Evolutionary conservation across 2,329 filamentous ascomycete genomes (phyloP).

Genomic region (Laburnicola sp.): DNA sequence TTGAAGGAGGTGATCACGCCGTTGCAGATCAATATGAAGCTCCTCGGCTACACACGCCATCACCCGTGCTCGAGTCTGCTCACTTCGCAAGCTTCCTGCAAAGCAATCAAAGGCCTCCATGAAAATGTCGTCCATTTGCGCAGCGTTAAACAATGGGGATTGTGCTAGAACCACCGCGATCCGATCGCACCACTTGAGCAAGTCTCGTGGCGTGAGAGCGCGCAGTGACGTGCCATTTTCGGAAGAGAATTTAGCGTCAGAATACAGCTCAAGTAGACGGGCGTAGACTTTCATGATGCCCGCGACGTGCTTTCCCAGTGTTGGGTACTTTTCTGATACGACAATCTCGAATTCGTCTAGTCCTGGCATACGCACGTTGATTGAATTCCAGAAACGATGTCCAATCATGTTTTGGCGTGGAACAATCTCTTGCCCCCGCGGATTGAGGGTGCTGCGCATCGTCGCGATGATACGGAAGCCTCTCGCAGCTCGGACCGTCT

Average conservation of each 20-base stretch:
- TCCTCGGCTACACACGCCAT: conserved; percentile 77
- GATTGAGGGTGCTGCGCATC: conserved; percentile 70
- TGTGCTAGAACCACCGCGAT: conserved; percentile 67
- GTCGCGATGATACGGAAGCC: conserved; percentile 93
- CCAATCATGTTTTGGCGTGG: conserved; percentile 74
- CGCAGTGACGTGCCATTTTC: conserved; percentile 62
- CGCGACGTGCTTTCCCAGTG: conserved; percentile 62
- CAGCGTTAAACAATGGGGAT: conserved; percentile 65
- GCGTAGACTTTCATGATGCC: conserved; percentile 62
- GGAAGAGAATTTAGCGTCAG: conserved; percentile 52
- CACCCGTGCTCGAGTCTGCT: conserved; percentile 61
- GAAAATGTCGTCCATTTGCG: conserved; percentile 83
- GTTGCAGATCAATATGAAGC: conserved; percentile 81
- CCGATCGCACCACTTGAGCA: conserved; percentile 89
- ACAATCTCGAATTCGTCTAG: conserved; percentile 74
- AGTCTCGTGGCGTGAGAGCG: conserved; percentile 71
- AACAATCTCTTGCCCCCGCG: conserved; percentile 70
- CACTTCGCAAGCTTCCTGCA: conserved; percentile 74
- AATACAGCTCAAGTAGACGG: conserved; percentile 46
- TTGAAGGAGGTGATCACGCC: conserved; percentile 75
- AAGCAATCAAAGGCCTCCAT: conserved; percentile 94
- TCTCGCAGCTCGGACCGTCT: conserved; percentile 77
- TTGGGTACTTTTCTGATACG: conserved; percentile 69
- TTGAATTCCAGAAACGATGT: conserved; percentile 78
- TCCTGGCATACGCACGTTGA: conserved; percentile 69